Base-by-base conservation (phyloP, 2,329 filamentous ascomycete genomes). In the Sporothrix mexicana region DNA sequence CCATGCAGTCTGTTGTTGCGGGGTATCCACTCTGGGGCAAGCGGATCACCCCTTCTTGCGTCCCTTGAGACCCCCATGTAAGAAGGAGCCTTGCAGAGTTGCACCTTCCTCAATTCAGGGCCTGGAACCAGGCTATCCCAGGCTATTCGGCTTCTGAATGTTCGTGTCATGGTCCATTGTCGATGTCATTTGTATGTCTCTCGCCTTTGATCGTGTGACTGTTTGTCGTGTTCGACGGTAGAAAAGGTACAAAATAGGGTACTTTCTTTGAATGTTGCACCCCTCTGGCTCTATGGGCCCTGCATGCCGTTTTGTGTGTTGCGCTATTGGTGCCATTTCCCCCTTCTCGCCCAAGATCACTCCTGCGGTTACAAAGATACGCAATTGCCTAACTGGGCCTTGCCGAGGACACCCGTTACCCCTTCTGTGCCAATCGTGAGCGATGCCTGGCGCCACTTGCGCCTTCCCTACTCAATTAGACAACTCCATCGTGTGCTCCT, bases 71-170 rank as follows among this genome's bases (percentile, higher is more conserved):
- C 20, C 55, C 69, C 69, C 45, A 71, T 62, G 23, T 57, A 70
- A 43, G 61, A 66, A 71, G 45, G 61, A 59, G 72, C 72, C 72
- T 66, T 66, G 59, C 68, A 70, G 72, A 59, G 59, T 62, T 17
- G 72, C 66, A 62, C 66, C 43, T 72, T 51, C 64, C 71, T 70
- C 45, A 45, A 43, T 64, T 36, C 5, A 55, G 20, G 23, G 8
- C 53, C 71, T 72, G 53, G 71, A 64, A 25, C 64, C 51, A 69
- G 64, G 43, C 59, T 49, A 68, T 47, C 36, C 64, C 51, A 69
- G 64, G 43, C 59, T 49, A 68, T 47, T 41, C 41, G n/a, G 67
- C 66, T 25, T 30, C 20, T 53, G 20, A 55, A 25, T 55, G n/a
- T 43, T 69, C 36, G 45, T 57, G n/a, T 10, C 51, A 10, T 70